These are phyloP conservation scores for Curvularia verruculosa DNA, from an alignment of 2,329 filamentous ascomycete species.

Conservation along the genomic window DNA sequence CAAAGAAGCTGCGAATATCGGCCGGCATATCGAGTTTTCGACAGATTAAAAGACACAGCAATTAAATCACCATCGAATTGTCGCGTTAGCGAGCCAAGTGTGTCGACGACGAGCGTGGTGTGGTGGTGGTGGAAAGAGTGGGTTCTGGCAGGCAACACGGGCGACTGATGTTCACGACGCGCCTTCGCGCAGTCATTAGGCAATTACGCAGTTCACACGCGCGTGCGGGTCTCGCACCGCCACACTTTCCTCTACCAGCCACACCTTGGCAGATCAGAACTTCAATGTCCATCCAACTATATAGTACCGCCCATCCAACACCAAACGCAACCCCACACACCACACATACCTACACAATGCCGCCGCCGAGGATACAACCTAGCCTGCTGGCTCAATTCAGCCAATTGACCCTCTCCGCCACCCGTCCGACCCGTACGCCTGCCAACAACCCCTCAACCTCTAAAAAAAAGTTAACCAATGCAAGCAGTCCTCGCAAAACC, in stretches of 20 bases:
- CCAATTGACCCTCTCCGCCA: constrained; percentile 32
- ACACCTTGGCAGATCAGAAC: constrained; percentile 36
- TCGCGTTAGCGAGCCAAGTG: background rate
- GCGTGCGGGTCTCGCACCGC: background rate
- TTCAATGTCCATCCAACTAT: constrained; percentile 18
- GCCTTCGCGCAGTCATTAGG: constrained; percentile 23
- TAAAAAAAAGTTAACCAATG: background rate
- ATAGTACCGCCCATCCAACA: background rate
- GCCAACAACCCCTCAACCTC: too few species aligned
- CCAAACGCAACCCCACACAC: background rate
- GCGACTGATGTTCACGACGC: constrained; percentile 28
- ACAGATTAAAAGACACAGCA: background rate
- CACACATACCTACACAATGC: constrained; percentile 43
- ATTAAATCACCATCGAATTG: background rate
- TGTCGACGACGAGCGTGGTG: constrained; percentile 4
- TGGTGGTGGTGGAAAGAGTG: constrained; percentile 5
- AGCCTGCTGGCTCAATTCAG: constrained; percentile 45
- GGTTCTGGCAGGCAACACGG: constrained; percentile 6
- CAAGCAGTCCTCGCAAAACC: constrained; percentile 25
- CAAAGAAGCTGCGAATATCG: constrained; percentile 92
- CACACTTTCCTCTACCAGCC: constrained; percentile 21
- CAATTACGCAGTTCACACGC: constrained; percentile 4
- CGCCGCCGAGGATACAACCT: constrained; percentile 47
- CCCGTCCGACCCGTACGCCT: constrained; percentile 32
- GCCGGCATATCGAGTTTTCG: constrained; percentile 77